phyloP scores from a whole-genome alignment of 2,329 filamentous ascomycete genomes.

The Aureobasidium vineae region DNA sequence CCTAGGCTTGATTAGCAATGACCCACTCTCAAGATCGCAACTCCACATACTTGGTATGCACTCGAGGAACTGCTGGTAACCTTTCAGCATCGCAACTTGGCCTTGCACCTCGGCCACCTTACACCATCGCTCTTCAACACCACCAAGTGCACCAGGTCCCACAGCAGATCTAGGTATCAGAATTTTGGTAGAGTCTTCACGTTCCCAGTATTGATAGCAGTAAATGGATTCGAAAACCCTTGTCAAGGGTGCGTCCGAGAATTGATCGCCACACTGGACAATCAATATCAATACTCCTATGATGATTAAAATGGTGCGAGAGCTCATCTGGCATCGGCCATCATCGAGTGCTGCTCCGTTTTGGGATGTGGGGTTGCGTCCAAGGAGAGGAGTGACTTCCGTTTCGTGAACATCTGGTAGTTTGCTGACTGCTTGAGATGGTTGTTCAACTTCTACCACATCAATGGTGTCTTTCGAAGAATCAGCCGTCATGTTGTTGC shows the following conservation, averaged over 20 bases:
- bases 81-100: slow-evolving; percentile 53
- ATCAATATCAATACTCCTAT: slow-evolving; percentile 46
- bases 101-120: slow-evolving; percentile 53
- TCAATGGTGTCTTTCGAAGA: neutral
- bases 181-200: slow-evolving; percentile 39
- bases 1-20: slow-evolving; percentile 12
- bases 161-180: slow-evolving; percentile 32
- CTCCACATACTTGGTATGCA: slow-evolving; percentile 46
- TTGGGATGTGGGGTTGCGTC: neutral
- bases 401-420: neutral
- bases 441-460: neutral
- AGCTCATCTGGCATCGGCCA: neutral
- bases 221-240: slow-evolving; percentile 56
- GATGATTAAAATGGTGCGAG: slow-evolving; percentile 30
- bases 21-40: slow-evolving; percentile 23
- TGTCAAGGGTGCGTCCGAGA: slow-evolving; percentile 45
- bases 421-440: neutral
- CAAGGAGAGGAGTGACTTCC: slow-evolving; percentile 9
- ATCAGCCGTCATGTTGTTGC: slow-evolving; percentile 1
- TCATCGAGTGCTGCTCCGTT: neutral
- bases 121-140: slow-evolving; percentile 47
- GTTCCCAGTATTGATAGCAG: slow-evolving; percentile 52
- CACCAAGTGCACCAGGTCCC: slow-evolving; percentile 36
- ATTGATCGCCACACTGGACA: slow-evolving; percentile 45
- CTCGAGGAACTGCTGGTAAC: slow-evolving; percentile 49